phyloP scores from a whole-genome alignment of 208 protist genomes.

The Trypanosoma platydactyli region DNA sequence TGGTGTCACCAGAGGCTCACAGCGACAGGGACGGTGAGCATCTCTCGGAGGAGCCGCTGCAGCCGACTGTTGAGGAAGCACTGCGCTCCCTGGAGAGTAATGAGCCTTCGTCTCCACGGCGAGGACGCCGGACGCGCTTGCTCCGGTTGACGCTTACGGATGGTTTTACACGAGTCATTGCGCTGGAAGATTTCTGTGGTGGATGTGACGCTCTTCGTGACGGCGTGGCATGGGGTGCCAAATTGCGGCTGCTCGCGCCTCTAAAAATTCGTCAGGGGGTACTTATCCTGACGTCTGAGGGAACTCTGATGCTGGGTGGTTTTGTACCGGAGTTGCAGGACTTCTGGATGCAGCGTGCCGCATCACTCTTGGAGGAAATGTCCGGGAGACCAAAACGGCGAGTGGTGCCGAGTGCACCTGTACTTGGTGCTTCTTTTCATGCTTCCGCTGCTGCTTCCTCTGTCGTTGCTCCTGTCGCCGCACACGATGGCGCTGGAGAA shows the following conservation, averaged over 20 bases:
- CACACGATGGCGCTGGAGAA: constrained; percentile 22
- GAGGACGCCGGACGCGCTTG: constrained; percentile 39
- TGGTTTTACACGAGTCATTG: constrained; percentile 68
- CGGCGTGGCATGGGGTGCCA: constrained; percentile 58
- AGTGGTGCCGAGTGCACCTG: neutral
- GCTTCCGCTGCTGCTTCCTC: constrained; percentile 1
- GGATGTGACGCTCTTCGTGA: constrained; percentile 27
- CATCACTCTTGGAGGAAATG: constrained; percentile 33
- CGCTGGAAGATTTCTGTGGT: constrained; percentile 40
- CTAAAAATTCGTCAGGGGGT: constrained; percentile 34
- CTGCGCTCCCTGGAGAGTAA: constrained; percentile 34
- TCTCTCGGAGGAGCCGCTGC: neutral
- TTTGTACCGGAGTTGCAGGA: constrained; percentile 47
- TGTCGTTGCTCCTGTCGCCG: constrained; percentile 27
- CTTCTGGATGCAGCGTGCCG: constrained; percentile 45
- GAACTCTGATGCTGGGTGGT: constrained; percentile 51
- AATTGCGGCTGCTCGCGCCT: constrained; percentile 33
- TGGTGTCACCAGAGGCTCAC: constrained; percentile 24
- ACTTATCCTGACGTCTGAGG: constrained; percentile 48
- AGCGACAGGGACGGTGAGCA: constrained; percentile 1
- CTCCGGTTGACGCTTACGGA: constrained; percentile 57
- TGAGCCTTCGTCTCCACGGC: constrained; percentile 30
- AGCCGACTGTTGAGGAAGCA: constrained; percentile 30
- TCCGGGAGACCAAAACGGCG: constrained; percentile 40
- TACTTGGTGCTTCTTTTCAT: neutral